Conservation (phyloP, 2,329 filamentous ascomycete species). For the Fusarium tanahbumbuense region DNA sequence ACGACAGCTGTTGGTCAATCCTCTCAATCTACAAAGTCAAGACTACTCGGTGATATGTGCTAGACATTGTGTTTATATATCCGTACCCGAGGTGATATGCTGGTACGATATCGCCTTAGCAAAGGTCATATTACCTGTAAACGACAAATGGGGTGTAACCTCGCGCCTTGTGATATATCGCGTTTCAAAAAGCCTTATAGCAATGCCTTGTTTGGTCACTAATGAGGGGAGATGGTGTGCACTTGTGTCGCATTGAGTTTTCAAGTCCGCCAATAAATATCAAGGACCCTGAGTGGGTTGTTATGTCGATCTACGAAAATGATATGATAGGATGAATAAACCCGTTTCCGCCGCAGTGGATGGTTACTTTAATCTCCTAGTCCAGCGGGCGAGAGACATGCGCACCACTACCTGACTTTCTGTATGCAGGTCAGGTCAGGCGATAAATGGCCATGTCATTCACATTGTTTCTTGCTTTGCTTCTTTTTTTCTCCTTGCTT, state of each 20-base stretch:
- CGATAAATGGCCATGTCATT: neutral
- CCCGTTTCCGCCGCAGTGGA: neutral
- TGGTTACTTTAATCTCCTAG: neutral
- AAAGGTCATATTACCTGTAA: neutral
- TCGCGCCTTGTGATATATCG: neutral
- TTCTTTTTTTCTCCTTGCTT: too few relatives aligned
- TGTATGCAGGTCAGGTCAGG: neutral
- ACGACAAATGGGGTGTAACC: neutral
- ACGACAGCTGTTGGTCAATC: accelerated
- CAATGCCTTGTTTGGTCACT: constrained; percentile 9
- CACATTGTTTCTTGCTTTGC: too few relatives aligned
- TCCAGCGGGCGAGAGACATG: too few relatives aligned
- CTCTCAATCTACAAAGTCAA: too few relatives aligned
- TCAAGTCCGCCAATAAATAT: neutral
- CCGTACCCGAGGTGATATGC: neutral
- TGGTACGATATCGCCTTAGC: accelerated
- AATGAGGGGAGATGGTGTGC: constrained; percentile 12
- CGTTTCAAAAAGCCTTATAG: neutral
- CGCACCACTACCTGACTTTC: neutral
- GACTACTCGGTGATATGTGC: accelerated
- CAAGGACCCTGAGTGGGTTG: too few relatives aligned
- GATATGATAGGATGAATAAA: neutral
- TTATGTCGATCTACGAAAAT: neutral
- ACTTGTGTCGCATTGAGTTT: neutral
- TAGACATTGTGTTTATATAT: neutral